Evolutionary conservation across 2,329 filamentous ascomycete species (phyloP).

Genomic region (Arthrobotrys musiformis): DNA sequence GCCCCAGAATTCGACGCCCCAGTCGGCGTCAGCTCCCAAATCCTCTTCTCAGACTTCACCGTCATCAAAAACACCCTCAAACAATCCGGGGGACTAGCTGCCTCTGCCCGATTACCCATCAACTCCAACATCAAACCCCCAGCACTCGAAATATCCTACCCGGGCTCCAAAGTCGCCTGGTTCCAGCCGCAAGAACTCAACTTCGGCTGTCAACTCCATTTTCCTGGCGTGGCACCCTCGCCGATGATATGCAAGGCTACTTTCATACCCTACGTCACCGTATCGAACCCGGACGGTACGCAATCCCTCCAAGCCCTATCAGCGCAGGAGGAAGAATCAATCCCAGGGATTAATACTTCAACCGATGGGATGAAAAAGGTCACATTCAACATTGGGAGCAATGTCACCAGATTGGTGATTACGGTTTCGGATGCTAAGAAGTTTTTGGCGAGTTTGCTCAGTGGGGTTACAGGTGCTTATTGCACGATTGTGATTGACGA

Average conservation of each 20-base stretch:
- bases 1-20: neutral
- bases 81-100: neutral
- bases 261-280: conserved; percentile 15
- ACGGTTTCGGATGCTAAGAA: neutral
- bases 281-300: neutral
- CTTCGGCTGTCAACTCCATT: conserved; percentile 18
- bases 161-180: neutral
- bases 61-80: conserved; percentile 10
- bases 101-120: neutral
- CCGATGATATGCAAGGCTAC: conserved; percentile 5
- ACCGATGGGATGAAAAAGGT: conserved; percentile 11
- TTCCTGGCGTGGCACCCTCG: neutral
- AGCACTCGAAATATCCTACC: conserved; percentile 8
- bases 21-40: conserved; percentile 8
- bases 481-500: conserved; percentile 22
- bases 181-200: conserved; percentile 22
- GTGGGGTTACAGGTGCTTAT: neutral
- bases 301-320: neutral
- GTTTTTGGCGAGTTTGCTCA: neutral
- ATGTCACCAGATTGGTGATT: neutral
- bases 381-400: neutral
- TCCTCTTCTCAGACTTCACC: conserved; percentile 7
- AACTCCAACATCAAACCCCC: neutral
- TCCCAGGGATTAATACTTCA: neutral
- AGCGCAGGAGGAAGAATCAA: neutral